A percentile compares a stretch with the other conserved stretches of the same genome.
Conservation (phyloP, 306 rosid genomes). For the Corylus heterophylla region DNA sequence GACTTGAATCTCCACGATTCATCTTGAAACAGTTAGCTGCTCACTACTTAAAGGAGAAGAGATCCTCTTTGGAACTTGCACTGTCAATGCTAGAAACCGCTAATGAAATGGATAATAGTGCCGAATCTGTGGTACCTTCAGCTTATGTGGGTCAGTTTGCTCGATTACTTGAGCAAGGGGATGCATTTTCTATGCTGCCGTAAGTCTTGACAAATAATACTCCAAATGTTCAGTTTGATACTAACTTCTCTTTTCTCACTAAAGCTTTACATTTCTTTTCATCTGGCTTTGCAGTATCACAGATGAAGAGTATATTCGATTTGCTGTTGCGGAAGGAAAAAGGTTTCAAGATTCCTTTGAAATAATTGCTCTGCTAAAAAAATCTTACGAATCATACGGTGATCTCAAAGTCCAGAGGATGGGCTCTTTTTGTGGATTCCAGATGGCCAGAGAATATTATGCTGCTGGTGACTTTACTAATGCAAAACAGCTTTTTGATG, state of each 20-base stretch:
- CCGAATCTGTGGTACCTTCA: slow-evolving; percentile 81
- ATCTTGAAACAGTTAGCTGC: slow-evolving; percentile 80
- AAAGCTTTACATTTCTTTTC: slow-evolving; percentile 25
- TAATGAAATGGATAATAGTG: slow-evolving; percentile 48
- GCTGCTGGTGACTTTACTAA: slow-evolving; percentile 60
- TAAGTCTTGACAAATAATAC: slow-evolving; percentile 51
- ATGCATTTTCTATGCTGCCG: slow-evolving; percentile 65
- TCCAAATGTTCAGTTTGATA: slow-evolving; percentile 17
- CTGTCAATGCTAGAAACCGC: slow-evolving; percentile 65
- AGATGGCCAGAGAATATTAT: slow-evolving; percentile 85
- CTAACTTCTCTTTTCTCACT: slow-evolving; percentile 16
- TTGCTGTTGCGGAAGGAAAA: slow-evolving; percentile 75
- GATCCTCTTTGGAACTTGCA: slow-evolving; percentile 71
- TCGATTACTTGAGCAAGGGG: slow-evolving; percentile 73
- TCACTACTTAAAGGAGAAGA: slow-evolving; percentile 81
- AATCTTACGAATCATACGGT: slow-evolving; percentile 70
- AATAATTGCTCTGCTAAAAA: slow-evolving; percentile 77
- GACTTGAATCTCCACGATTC: slow-evolving; percentile 1
- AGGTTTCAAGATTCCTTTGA: slow-evolving; percentile 84
- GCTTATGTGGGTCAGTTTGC: slow-evolving; percentile 81
- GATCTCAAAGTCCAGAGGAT: slow-evolving; percentile 66
- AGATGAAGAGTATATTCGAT: slow-evolving; percentile 71
- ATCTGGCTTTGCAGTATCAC: slow-evolving; percentile 67
- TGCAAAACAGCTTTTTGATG: slow-evolving; percentile 65
- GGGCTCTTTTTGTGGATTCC: slow-evolving; percentile 79